phyloP scores from a whole-genome alignment of 345 rosid species.

The Camelina sativa region DNA sequence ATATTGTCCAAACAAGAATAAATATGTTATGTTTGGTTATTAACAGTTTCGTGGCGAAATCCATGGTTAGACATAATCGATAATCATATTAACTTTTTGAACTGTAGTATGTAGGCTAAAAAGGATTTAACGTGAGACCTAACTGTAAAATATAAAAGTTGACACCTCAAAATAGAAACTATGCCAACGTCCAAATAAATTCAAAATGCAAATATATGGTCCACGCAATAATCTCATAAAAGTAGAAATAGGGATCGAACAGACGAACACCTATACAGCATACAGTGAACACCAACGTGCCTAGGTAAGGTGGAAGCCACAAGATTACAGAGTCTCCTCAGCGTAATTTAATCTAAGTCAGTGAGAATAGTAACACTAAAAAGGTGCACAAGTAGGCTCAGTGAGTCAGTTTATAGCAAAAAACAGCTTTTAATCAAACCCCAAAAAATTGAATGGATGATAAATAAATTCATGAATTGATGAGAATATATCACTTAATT shows the following conservation, averaged over 20 bases:
- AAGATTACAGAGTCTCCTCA: constrained; percentile 7
- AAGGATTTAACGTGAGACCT: neutral
- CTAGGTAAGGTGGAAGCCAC: constrained; percentile 12
- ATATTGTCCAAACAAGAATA: neutral
- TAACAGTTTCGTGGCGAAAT: neutral
- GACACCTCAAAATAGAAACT: neutral
- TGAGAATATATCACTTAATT: too few species aligned
- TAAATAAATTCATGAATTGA: constrained; percentile 11
- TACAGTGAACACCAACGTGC: constrained; percentile 17
- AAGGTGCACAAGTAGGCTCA: constrained; percentile 36
- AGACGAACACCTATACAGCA: constrained; percentile 1
- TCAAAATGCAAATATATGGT: constrained; percentile 1
- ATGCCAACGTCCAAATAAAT: neutral
- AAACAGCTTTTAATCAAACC: constrained; percentile 32
- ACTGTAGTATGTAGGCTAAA: neutral
- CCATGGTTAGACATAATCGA: neutral
- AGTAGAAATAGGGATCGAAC: constrained; percentile 8
- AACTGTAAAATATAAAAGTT: neutral
- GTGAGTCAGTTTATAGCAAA: constrained; percentile 42
- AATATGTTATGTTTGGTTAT: neutral
- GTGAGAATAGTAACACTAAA: constrained; percentile 29
- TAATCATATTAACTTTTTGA: neutral
- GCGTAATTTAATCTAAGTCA: constrained; percentile 31
- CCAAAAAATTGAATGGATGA: constrained; percentile 28
- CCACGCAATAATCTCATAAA: constrained; percentile 4